phyloP scores from a whole-genome alignment of 208 protist species.

The Leishmania amazonensis region DNA sequence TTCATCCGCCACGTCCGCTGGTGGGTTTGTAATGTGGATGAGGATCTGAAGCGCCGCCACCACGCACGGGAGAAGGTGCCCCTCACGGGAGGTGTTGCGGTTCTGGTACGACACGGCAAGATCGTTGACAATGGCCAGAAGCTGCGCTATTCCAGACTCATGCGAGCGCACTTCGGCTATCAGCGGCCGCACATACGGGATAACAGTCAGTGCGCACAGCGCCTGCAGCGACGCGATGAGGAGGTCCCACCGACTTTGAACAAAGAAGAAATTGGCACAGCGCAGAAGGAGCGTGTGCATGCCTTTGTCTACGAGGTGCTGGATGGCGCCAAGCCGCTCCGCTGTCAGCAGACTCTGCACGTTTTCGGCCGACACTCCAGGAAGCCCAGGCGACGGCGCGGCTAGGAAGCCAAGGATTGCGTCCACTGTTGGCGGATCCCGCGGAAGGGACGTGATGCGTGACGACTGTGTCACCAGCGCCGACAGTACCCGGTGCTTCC shows the following conservation, averaged over 20 bases:
- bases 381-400: slow-evolving; percentile 47
- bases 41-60: slow-evolving; percentile 76
- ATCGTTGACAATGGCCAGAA: slow-evolving; percentile 79
- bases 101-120: slow-evolving; percentile 63
- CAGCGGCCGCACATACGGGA: slow-evolving; percentile 72
- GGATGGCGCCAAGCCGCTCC: slow-evolving; percentile 60
- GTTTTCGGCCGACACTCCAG: slow-evolving; percentile 74
- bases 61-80: slow-evolving; percentile 73
- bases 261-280: slow-evolving; percentile 79
- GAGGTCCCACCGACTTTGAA: slow-evolving; percentile 79
- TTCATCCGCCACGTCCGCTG: slow-evolving; percentile 67
- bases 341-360: slow-evolving; percentile 76
- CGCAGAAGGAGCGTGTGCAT: slow-evolving; percentile 72
- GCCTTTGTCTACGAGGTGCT: slow-evolving; percentile 63
- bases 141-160: slow-evolving; percentile 77
- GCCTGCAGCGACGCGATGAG: slow-evolving; percentile 73
- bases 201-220: slow-evolving; percentile 71
- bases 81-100: slow-evolving; percentile 65
- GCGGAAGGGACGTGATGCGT: slow-evolving; percentile 61
- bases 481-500: slow-evolving; percentile 77
- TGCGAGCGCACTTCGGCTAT: slow-evolving; percentile 63
- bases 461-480: slow-evolving; percentile 70
- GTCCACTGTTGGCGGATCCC: slow-evolving; percentile 71
- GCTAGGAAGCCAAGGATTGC: slow-evolving; percentile 71
- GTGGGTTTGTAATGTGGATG: slow-evolving; percentile 69